Percentiles rank a stretch among this genome's conserved stretches.
Evolutionary conservation across 2,329 filamentous ascomycete genomes (phyloP).

Genomic region (Stachybotrys chartarum): DNA sequence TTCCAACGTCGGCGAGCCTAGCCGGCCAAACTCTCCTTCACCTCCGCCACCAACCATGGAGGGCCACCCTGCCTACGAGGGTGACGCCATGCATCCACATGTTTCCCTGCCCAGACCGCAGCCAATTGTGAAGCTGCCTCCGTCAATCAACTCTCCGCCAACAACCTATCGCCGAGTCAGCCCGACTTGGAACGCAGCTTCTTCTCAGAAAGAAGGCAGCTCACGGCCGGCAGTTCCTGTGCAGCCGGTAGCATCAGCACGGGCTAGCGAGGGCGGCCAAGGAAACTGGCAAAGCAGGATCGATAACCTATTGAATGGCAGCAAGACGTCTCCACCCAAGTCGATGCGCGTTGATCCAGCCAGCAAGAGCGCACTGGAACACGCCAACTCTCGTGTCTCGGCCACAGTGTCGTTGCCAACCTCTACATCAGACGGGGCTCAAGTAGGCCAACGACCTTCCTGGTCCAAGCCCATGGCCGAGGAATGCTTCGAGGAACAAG

Average conservation of each 20-base stretch:
- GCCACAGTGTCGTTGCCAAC: conserved; percentile 65
- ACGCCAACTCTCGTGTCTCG: conserved; percentile 36
- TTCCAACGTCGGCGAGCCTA: conserved; percentile 24
- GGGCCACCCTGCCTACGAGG: conserved; percentile 66
- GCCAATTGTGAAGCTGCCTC: conserved; percentile 77
- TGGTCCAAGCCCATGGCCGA: conserved; percentile 66
- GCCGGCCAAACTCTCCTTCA: conserved; percentile 51
- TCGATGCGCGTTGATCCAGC: conserved; percentile 59
- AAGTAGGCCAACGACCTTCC: conserved; percentile 34
- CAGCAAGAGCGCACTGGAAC: conserved; percentile 59
- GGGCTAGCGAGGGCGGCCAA: conserved; percentile 28
- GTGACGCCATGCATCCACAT: conserved; percentile 56
- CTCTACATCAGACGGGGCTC: conserved; percentile 13
- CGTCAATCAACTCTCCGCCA: conserved; percentile 19
- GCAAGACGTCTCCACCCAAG: conserved; percentile 52
- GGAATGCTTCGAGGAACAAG: conserved; percentile 74
- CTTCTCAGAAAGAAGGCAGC: conserved; percentile 6
- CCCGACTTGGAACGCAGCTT: conserved; percentile 13
- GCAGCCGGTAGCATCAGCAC: conserved; percentile 5
- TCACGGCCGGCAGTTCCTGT: not conserved
- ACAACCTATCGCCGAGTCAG: not conserved
- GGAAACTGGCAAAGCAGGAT: conserved; percentile 74
- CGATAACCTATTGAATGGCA: conserved; percentile 67
- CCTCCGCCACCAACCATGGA: conserved; percentile 66
- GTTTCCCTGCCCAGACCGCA: conserved; percentile 63